These are phyloP conservation scores for Conoideocrella luteorostrata DNA, from an alignment of 2,329 filamentous ascomycete genomes.

Conservation along the genomic window DNA sequence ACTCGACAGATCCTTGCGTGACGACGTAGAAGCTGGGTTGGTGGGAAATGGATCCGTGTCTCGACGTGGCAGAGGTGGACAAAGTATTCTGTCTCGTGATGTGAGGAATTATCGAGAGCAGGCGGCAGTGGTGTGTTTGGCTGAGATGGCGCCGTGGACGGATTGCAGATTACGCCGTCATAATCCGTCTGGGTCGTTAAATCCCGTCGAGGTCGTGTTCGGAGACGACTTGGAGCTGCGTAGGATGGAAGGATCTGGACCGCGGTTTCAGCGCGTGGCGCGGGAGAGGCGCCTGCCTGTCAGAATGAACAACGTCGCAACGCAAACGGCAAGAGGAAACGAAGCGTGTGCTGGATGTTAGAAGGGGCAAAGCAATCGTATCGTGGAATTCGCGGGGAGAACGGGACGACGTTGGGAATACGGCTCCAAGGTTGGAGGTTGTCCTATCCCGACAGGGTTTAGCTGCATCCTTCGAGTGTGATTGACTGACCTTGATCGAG, in stretches of 20 bases:
- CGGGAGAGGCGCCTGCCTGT: not conserved
- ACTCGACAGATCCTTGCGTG: not conserved
- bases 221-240: not conserved
- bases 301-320: not conserved
- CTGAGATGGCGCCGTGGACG: too few species aligned
- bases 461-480: conserved; percentile 7
- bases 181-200: not conserved
- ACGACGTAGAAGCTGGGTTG: too few species aligned
- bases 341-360: not conserved
- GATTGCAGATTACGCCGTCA: too few species aligned
- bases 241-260: not conserved
- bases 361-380: not conserved
- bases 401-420: conserved; percentile 8
- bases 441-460: conserved; percentile 10
- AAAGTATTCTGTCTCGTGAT: too few species aligned
- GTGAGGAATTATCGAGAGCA: too few species aligned
- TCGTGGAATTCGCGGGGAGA: conserved; percentile 3
- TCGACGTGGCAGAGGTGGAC: not conserved
- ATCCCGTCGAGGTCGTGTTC: not conserved
- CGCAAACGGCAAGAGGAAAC: not conserved
- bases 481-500: not conserved
- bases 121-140: too few species aligned
- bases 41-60: too few species aligned
- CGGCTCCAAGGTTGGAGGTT: conserved; percentile 7
- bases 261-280: not conserved